Base-by-base conservation (phyloP, 768 basidiomycete species). In the Amanita pallidorosea region DNA sequence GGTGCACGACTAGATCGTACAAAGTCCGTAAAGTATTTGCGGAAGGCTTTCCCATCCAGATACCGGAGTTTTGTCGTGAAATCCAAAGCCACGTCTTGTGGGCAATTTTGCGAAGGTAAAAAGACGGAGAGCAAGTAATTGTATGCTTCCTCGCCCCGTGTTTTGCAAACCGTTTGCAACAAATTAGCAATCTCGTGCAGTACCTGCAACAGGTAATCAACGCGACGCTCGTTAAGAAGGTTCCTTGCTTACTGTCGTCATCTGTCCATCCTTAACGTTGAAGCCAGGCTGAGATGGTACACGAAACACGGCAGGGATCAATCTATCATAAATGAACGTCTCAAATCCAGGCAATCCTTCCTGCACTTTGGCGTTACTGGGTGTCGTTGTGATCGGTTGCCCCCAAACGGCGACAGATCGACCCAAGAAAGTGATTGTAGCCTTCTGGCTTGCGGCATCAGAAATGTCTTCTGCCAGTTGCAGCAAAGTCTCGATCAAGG, bases 81-180 rank as follows among this genome's bases (percentile, higher is more conserved):
- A 56, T 93, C 86, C 40, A 82, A 55, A 3, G 88, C 84, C 23
- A 76, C 81, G 40, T 86, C 81, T 18, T 75, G 67, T 29, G 96
- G 93, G 79, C 92, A 93, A 55, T 83, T 80, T 67, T 95, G 82
- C 7, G 90, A 81, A 1, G 96, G 94, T 17, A 99, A 76, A 67
- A 90, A 91, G 25, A 82, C 78, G 47, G 71, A 72, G 11, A 83
- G 66, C 59, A 99, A 79, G 65, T 85, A 95, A 48, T 84, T 77
- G 62, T 85, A 79, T 0, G 86, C 86, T 69, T 98, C 95, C 45
- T 77, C 66, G 1, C 88, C 88, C 55, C 96, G 72, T 11, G 80
- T 82, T 61, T 80, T 83, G 56, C 80, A 77, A 7, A 95, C 75
- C 0, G 77, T 72, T 61, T 96, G 89, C 36, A 97, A 69, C 43